Evolutionary conservation across 306 rosid species (phyloP), one percentile per base, ranked within the genome.

Genomic region (Acacia confusa): DNA sequence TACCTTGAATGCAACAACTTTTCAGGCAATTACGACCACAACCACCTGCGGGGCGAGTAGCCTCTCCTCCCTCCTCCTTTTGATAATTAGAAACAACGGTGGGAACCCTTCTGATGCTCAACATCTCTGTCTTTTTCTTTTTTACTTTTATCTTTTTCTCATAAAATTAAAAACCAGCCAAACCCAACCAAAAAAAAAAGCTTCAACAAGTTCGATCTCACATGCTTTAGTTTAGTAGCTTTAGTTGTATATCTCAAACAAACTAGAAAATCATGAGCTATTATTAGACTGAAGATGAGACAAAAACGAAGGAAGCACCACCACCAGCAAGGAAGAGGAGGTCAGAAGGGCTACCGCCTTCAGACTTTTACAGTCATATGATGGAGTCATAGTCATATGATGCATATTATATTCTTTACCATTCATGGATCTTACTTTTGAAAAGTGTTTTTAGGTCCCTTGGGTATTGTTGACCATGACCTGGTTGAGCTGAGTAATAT

Each of bases 281-380:
- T 15, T 32, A 66, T 30, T 63, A 63, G 11, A 76, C 11, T 19
- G 27, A 0, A 38, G 68, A 73, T 20, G 52, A 12, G 30, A 41
- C 36, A 47, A 68, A 72, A 45, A 40, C 50, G 20, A 25, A 3
- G 64, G 65, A 78, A 63, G 20, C 36, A 63, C 99, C 99, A 36
- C 99, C 99, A 25, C 99, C 98, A 1, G 99, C 99, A 0, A 95
- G 98, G 84, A 95, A 95, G 88, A 95, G 98, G 57, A 95, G 97
- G 86, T 95, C 99, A 43, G 98, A 95, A 76, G 99, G 99, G 75
- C 91, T 92, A 75, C 99, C 99, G 84, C 99, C 99, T 89, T 95
- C 99, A 19, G 99, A 95, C 48, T n/a, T n/a, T n/a, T n/a, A n/a
- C n/a, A n/a, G n/a, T n/a, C n/a, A n/a, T n/a, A n/a, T n/a, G n/a